Evolutionary conservation across 1,284 basidiomycete genomes (phyloP).

Genomic region (Malassezia nana): DNA sequence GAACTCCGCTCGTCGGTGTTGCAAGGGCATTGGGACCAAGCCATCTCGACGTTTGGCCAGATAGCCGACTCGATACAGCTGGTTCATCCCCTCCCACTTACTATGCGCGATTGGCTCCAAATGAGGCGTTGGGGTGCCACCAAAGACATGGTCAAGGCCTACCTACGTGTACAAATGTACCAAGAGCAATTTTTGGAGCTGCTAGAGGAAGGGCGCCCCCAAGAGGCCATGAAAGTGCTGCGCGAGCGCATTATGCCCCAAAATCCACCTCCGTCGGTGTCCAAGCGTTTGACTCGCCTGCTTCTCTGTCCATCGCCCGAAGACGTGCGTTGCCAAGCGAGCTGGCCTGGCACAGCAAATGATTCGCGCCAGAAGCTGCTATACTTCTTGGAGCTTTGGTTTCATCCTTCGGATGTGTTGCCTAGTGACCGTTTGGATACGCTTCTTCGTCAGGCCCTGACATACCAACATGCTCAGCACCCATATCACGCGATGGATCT

Average conservation of each 20-base stretch:
- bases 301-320: slow-evolving; percentile 52
- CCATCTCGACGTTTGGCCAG: slow-evolving; percentile 52
- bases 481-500: slow-evolving; percentile 24
- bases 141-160: background rate
- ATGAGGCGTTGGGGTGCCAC: background rate
- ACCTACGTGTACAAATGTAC: slow-evolving; percentile 73
- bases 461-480: slow-evolving; percentile 55
- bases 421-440: slow-evolving; percentile 75
- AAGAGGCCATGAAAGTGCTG: slow-evolving; percentile 71
- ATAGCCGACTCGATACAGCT: background rate
- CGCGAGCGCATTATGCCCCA: slow-evolving; percentile 72
- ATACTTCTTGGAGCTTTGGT: slow-evolving; percentile 70
- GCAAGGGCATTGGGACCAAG: slow-evolving; percentile 71
- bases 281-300: slow-evolving; percentile 36
- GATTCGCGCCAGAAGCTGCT: slow-evolving; percentile 68
- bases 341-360: slow-evolving; percentile 79
- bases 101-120: background rate
- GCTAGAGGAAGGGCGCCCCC: slow-evolving; percentile 71
- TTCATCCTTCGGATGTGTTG: slow-evolving; percentile 82
- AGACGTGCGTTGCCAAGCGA: slow-evolving; percentile 68
- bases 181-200: slow-evolving; percentile 93
- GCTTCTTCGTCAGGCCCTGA: slow-evolving; percentile 74
- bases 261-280: slow-evolving; percentile 27
- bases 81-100: background rate
- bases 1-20: slow-evolving; percentile 74